Evolutionary conservation across 768 basidiomycete species (phyloP).

Genomic region (Mycena metata): DNA sequence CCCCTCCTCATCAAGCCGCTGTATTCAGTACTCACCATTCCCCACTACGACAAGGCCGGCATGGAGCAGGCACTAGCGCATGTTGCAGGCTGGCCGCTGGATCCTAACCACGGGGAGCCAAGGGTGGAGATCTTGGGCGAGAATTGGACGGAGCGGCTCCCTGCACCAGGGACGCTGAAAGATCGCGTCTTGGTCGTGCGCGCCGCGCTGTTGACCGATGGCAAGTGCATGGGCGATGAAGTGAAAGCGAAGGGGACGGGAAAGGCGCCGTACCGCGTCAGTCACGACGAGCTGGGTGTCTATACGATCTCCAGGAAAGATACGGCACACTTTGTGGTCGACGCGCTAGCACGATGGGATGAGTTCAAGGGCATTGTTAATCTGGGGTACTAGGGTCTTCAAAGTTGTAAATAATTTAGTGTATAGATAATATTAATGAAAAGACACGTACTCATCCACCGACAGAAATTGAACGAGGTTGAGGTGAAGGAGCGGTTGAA

Average conservation of each 20-base stretch:
- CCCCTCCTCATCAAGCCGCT: constrained; percentile 64
- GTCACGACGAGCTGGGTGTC: constrained; percentile 46
- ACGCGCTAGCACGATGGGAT: constrained; percentile 43
- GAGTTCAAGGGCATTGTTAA: too few relatives aligned
- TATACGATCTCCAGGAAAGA: constrained; percentile 70
- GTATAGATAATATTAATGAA: too few relatives aligned
- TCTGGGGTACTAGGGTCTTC: background rate
- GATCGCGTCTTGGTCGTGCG: constrained; percentile 56
- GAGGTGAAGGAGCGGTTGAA: too few relatives aligned
- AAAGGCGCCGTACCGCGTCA: constrained; percentile 46
- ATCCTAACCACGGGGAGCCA: constrained; percentile 53
- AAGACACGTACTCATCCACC: too few relatives aligned
- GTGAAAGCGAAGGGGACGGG: constrained; percentile 49
- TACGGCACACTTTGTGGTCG: constrained; percentile 66
- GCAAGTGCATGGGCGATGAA: constrained; percentile 47
- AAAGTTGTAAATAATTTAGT: too few relatives aligned
- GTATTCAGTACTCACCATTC: constrained; percentile 61
- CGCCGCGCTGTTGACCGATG: constrained; percentile 71
- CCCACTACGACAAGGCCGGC: constrained; percentile 75
- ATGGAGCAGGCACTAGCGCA: constrained; percentile 65
- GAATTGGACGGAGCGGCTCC: constrained; percentile 51
- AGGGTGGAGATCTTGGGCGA: constrained; percentile 55
- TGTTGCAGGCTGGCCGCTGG: constrained; percentile 66
- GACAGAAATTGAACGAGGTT: too few relatives aligned
- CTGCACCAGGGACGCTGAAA: constrained; percentile 51